A percentile compares a stretch with the other conserved stretches of the same genome.
These are phyloP conservation scores for Aspergillus thermomutatus DNA, from an alignment of 2,329 filamentous ascomycete genomes.

Conservation along the genomic window DNA sequence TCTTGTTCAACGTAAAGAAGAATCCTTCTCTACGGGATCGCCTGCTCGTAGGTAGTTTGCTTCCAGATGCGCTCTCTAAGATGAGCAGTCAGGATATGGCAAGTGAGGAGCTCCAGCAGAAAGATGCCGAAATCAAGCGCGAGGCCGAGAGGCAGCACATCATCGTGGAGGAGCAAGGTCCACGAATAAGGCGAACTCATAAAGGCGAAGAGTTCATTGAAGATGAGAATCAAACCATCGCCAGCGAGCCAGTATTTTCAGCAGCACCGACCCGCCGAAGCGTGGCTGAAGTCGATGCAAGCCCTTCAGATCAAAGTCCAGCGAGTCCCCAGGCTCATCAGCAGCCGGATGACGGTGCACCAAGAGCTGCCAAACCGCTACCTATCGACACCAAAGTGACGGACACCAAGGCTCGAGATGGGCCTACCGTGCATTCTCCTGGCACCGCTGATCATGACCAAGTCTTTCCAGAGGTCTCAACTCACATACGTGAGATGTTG, in stretches of 20 bases:
- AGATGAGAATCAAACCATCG: slow-evolving; percentile 56
- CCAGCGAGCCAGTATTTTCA: slow-evolving; percentile 48
- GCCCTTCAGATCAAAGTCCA: slow-evolving; percentile 25
- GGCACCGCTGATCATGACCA: slow-evolving; percentile 44
- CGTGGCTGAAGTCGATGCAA: slow-evolving; percentile 28
- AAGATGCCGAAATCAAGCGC: slow-evolving; percentile 54
- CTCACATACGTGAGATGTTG: slow-evolving; percentile 36
- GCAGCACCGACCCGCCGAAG: slow-evolving; percentile 45
- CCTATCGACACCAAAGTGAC: slow-evolving; percentile 43
- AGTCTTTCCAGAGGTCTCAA: slow-evolving; percentile 42
- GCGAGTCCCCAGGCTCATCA: slow-evolving; percentile 25
- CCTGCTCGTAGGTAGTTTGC: slow-evolving; percentile 68
- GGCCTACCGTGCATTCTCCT: slow-evolving; percentile 81
- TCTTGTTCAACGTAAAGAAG: slow-evolving; percentile 84
- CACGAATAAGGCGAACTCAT: slow-evolving; percentile 82
- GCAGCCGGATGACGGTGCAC: slow-evolving; percentile 13
- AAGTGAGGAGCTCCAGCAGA: slow-evolving; percentile 77
- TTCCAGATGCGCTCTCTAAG: slow-evolving; percentile 71
- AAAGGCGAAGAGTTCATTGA: slow-evolving; percentile 92
- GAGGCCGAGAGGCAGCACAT: slow-evolving; percentile 66
- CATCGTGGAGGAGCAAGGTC: slow-evolving; percentile 70
- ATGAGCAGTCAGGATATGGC: slow-evolving; percentile 92
- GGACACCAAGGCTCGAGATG: slow-evolving; percentile 63
- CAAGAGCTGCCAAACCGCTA: slow-evolving; percentile 19
- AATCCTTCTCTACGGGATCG: slow-evolving; percentile 75